A percentile compares a stretch with the other conserved stretches of the same genome.
phyloP scores from a whole-genome alignment of 257 asterid genomes.

The Parsonsia alboflavescens region DNA sequence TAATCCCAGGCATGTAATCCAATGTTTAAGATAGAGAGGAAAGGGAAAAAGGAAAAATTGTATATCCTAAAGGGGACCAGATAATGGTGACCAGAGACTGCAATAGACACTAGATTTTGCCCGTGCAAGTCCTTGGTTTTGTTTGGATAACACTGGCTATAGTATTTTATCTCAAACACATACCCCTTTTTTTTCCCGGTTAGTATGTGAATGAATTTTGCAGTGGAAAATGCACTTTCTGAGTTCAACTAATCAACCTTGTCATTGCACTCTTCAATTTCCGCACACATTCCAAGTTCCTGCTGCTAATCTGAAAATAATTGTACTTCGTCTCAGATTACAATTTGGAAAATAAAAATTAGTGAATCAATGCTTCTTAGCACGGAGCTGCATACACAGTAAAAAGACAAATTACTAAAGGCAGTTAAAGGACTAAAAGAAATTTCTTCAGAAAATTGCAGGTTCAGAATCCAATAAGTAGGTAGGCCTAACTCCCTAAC shows the following conservation, averaged over 20 bases:
- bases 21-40: too few species aligned
- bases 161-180: neutral
- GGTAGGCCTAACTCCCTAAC: neutral
- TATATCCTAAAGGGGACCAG: too few species aligned
- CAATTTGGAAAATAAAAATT: neutral
- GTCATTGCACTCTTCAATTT: slow-evolving; percentile 80
- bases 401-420: too few species aligned
- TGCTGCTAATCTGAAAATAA: slow-evolving; percentile 60
- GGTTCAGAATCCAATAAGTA: neutral
- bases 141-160: neutral
- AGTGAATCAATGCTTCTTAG: too few species aligned
- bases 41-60: too few species aligned
- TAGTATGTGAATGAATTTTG: neutral
- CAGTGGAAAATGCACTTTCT: slow-evolving; percentile 44
- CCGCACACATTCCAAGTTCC: slow-evolving; percentile 84
- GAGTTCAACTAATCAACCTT: slow-evolving; percentile 77
- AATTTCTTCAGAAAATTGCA: neutral
- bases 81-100: too few species aligned
- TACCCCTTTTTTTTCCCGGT: too few species aligned
- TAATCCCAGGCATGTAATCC: too few species aligned
- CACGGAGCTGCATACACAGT: neutral
- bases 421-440: neutral
- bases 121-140: neutral
- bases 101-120: neutral
- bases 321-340: slow-evolving; percentile 5